phyloP scores from a whole-genome alignment of 2,329 filamentous ascomycete genomes.

The Verticillium tricorpus region DNA sequence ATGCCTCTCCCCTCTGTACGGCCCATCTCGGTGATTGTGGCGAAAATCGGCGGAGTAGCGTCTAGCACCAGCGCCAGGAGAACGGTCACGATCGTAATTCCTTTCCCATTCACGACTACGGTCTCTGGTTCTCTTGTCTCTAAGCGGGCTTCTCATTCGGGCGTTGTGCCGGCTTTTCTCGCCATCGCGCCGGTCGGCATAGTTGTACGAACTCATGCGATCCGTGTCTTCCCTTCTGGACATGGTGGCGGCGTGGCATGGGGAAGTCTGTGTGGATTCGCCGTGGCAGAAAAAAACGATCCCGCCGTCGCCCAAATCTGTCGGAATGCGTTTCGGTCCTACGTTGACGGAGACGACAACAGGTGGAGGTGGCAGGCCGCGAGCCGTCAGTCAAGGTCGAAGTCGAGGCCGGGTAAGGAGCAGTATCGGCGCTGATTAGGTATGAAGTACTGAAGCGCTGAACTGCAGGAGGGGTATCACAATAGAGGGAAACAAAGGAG shows the following conservation, averaged over 20 bases:
- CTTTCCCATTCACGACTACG: constrained; percentile 17
- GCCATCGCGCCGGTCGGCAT: constrained; percentile 7
- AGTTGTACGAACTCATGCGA: neutral
- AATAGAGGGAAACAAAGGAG: neutral
- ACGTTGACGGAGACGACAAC: neutral
- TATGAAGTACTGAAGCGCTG: neutral
- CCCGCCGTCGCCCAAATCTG: too few relatives aligned
- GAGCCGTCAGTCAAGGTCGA: neutral
- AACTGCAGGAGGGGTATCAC: neutral
- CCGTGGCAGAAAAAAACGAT: neutral
- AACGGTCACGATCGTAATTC: constrained; percentile 10
- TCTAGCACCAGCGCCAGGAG: neutral
- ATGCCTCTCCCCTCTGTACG: neutral
- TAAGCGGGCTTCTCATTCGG: neutral
- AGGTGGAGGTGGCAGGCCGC: neutral
- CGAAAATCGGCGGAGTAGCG: neutral
- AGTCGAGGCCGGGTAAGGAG: neutral
- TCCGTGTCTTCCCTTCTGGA: neutral
- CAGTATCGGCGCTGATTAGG: neutral
- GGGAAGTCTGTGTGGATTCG: neutral
- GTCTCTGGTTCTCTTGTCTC: constrained; percentile 1
- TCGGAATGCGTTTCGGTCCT: neutral
- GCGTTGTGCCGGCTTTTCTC: constrained; percentile 5
- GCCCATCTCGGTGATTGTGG: neutral
- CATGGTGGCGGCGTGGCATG: neutral